These are phyloP conservation scores for Phaeolepiota aurea DNA, from an alignment of 768 basidiomycete species.

Conservation along the genomic window DNA sequence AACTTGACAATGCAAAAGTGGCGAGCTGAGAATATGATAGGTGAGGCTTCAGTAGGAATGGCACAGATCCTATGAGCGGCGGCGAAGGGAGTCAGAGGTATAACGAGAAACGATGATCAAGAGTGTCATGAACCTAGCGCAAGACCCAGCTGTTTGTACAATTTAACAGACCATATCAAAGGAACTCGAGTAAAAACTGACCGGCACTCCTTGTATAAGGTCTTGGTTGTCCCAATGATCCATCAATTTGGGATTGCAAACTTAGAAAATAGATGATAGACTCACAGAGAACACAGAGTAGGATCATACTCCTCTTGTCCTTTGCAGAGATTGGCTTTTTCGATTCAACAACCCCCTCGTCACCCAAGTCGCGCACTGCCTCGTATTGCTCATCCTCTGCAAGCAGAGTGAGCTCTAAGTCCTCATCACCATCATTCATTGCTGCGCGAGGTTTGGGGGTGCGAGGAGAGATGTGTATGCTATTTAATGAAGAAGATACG, in stretches of 20 bases:
- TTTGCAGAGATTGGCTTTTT: constrained; percentile 53
- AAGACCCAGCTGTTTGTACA: constrained; percentile 57
- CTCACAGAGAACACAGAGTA: constrained; percentile 86
- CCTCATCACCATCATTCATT: constrained; percentile 35
- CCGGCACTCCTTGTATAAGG: constrained; percentile 84
- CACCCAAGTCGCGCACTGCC: constrained; percentile 35
- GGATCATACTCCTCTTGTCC: constrained; percentile 78
- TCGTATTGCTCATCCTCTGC: constrained; percentile 44
- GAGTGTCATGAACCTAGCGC: constrained; percentile 57
- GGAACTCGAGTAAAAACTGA: constrained; percentile 33
- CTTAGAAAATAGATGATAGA: constrained; percentile 11
- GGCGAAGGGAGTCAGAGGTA: no score
- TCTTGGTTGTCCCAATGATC: constrained; percentile 28
- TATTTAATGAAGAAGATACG: constrained; percentile 49
- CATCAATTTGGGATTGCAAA: no score
- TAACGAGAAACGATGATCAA: not conserved
- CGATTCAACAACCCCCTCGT: constrained; percentile 21
- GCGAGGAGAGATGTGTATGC: constrained; percentile 51
- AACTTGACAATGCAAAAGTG: constrained; percentile 86
- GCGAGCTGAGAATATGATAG: constrained; percentile 96
- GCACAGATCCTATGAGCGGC: constrained; percentile 68
- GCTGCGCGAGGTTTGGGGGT: constrained; percentile 23
- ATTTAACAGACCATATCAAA: constrained; percentile 1
- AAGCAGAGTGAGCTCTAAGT: constrained; percentile 55
- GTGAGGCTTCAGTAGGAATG: constrained; percentile 92